Base-by-base conservation (phyloP, 2,329 filamentous ascomycete species). In the Trichophyton mentagrophytes region DNA sequence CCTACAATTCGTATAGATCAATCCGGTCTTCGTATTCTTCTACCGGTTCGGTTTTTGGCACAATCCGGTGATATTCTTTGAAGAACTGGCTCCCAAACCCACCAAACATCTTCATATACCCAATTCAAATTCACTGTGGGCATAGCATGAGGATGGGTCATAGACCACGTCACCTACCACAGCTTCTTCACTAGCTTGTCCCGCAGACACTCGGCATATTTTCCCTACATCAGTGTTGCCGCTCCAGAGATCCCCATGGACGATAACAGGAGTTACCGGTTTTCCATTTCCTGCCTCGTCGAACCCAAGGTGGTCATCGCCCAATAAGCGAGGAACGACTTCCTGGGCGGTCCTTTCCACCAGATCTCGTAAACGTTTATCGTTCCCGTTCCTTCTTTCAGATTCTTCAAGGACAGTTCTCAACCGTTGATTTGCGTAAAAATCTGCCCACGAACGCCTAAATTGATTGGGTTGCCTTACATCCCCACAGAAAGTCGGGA, bases 51-150 rank as follows among this genome's bases (percentile, higher is more conserved):
- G 87, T 85, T 76, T 87, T 95, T 0, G 87, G 87, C 55, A 91
- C 84, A 25, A 90, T 69, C 44, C 77, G 72, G 70, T 88, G 83
- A 71, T 96, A 97, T 70, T 93, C 89, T 36, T 80, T 80, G 79
- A 88, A 85, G 68, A 96, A 95, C 0, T 69, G 72, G 0, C 72
- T 67, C 0, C 85, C 85, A 72, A 95, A 96, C 0, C 92, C 92
- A 0, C 91, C 91, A 79, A 96, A 97, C 90, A 96, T 95, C 58
- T 82, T 83, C 90, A 96, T 96, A 95, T 96, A 0, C 92, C 92
- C 59, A 95, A 76, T 66, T 96, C 92, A 72, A 86, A 96, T 76
- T 97, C 92, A 1, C 81, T 87, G 71, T 96, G 91, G 1, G 86
- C 89, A 69, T 95, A 96, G 64, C 87, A 88, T 47, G 84, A 82